Evolutionary conservation across 2,329 filamentous ascomycete species (phyloP).

Genomic region (Ilyonectria sp.): DNA sequence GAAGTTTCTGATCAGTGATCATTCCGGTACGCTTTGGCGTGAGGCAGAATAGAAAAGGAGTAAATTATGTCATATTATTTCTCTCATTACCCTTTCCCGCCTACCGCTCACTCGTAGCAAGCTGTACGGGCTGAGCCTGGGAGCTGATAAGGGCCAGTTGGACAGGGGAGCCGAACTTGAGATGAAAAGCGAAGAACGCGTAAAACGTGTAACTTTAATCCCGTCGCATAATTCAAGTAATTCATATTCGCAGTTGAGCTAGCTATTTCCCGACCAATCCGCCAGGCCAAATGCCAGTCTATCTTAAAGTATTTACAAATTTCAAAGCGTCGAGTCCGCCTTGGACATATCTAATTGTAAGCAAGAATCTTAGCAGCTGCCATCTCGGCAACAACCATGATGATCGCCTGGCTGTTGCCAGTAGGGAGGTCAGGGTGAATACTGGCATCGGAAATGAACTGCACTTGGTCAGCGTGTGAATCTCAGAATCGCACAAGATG

Average conservation of each 20-base stretch:
- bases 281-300: neutral
- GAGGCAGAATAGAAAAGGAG: too few relatives aligned
- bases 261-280: neutral
- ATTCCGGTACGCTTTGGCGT: too few relatives aligned
- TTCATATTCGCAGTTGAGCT: neutral
- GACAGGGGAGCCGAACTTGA: too few relatives aligned
- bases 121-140: too few relatives aligned
- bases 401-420: slow-evolving; percentile 75
- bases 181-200: too few relatives aligned
- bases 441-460: slow-evolving; percentile 75
- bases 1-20: too few relatives aligned
- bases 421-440: slow-evolving; percentile 79
- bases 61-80: too few relatives aligned
- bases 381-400: slow-evolving; percentile 75
- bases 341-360: slow-evolving; percentile 1
- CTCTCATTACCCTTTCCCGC: too few relatives aligned
- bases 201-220: too few relatives aligned
- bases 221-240: too few relatives aligned
- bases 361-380: slow-evolving; percentile 59
- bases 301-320: neutral
- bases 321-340: neutral
- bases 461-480: neutral
- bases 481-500: fast-evolving
- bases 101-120: too few relatives aligned
- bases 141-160: too few relatives aligned